These are phyloP conservation scores for Colletotrichum orbiculare DNA, from an alignment of 2,329 filamentous ascomycete species.

Conservation along the genomic window DNA sequence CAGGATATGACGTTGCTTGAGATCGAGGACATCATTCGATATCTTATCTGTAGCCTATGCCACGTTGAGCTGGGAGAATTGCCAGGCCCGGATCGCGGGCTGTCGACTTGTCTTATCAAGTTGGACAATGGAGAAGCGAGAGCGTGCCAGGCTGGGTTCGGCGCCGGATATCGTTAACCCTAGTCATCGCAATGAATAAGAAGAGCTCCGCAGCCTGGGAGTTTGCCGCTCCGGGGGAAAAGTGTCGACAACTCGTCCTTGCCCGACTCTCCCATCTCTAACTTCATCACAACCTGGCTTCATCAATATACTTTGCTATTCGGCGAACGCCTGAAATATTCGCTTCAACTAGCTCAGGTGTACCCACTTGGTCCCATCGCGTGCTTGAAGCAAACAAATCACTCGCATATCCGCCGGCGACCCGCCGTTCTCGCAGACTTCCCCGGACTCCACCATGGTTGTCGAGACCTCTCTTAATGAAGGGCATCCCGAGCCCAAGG, in stretches of 20 bases:
- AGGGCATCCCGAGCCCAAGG: slow-evolving; percentile 17
- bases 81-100: neutral
- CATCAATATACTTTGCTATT: neutral
- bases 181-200: slow-evolving; percentile 17
- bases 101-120: slow-evolving; percentile 3
- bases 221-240: slow-evolving; percentile 9
- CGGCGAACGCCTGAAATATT: neutral
- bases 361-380: slow-evolving; percentile 9
- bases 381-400: neutral
- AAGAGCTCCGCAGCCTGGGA: slow-evolving; percentile 2
- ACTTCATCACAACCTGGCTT: neutral
- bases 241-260: slow-evolving; percentile 18
- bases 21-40: slow-evolving; percentile 5
- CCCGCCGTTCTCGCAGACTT: slow-evolving; percentile 12
- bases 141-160: neutral
- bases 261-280: neutral
- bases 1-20: slow-evolving; percentile 13
- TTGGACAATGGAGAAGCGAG: neutral
- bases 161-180: slow-evolving; percentile 9
- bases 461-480: slow-evolving; percentile 19
- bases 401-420: neutral
- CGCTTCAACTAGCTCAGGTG: neutral
- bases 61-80: neutral
- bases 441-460: slow-evolving; percentile 23
- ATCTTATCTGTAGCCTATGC: slow-evolving; percentile 28